Evolutionary conservation across 1,284 basidiomycete genomes (phyloP), one percentile per base, ranked within the genome.

Genomic region (Heterobasidion parviporum): DNA sequence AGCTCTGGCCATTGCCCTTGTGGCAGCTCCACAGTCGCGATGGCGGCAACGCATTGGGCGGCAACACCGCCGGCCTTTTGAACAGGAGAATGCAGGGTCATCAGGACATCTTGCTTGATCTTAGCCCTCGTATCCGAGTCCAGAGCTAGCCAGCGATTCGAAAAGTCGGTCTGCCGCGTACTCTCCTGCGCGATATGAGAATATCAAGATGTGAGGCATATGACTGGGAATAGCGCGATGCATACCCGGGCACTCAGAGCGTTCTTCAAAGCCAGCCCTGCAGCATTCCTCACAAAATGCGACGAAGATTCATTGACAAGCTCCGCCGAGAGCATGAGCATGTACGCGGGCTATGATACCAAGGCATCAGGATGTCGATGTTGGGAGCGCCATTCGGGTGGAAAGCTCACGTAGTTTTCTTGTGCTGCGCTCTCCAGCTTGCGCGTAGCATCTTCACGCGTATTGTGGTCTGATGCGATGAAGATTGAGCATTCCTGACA

Each of bases 251-350:
- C 93, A 46, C 87, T 84, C 57, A 99, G 75, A 58, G 94, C 85
- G 71, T 99, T 99, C 83, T 99, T 99, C 74, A 99, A 79, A 16
- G 95, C 95, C 53, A 99, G 80, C 71, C 94, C 95, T 26, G 97
- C 94, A 15, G 96, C 94, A 67, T 93, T 95, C 63, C 96, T 82
- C 54, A 97, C 83, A 70, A 93, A 87, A 43, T 86, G 65, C n/a
- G 77, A 78, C 8, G 81, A 81, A 49, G 65, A 74, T 68, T 93
- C 90, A 62, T 92, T 88, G 38, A 84, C 82, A 50, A 97, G 82
- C 64, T 94, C 90, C 12, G 81, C 72, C 35, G 89, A 87, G 59
- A 98, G 85, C 75, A 92, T 93, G 67, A 86, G 70, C 80, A 96
- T 86, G 76, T 97, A 98, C 63, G 85, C 85, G 59, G 89, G 87